A percentile compares a stretch with the other conserved stretches of the same genome.
phyloP scores from a whole-genome alignment of 2,329 filamentous ascomycete genomes.

The Rhexocercosporidium sp. region DNA sequence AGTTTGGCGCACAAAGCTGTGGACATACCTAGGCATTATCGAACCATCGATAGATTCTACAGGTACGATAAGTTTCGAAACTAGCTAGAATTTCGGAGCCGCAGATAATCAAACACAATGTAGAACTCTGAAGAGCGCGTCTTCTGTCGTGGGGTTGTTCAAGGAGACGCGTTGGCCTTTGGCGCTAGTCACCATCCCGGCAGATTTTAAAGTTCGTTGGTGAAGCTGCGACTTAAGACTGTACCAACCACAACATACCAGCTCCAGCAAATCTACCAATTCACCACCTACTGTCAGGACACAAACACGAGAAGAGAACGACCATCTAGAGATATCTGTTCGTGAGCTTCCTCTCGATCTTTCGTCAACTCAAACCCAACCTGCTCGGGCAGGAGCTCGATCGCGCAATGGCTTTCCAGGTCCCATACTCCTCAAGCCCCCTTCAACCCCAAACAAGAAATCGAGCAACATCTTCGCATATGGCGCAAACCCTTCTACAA shows the following conservation, averaged over 20 bases:
- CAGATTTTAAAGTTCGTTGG: neutral
- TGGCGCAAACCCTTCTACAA: conserved; percentile 54
- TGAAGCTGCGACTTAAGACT: neutral
- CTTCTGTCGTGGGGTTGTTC: conserved; percentile 13
- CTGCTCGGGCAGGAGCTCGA: neutral
- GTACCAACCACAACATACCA: neutral
- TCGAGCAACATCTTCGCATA: conserved; percentile 38
- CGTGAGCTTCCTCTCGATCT: neutral
- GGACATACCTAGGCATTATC: conserved; percentile 43
- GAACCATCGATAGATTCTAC: conserved; percentile 30
- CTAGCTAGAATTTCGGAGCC: neutral
- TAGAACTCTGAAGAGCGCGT: conserved; percentile 16
- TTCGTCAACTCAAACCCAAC: neutral
- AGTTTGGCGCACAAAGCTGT: neutral
- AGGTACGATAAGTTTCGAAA: neutral
- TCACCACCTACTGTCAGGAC: neutral
- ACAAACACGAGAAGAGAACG: neutral
- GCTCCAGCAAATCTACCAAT: too few relatives aligned
- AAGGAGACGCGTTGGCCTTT: conserved; percentile 23
- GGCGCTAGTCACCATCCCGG: conserved; percentile 21
- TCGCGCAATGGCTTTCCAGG: conserved; percentile 28
- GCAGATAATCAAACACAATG: neutral
- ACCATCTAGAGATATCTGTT: neutral
- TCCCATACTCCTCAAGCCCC: conserved; percentile 40
- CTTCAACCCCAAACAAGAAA: conserved; percentile 43